Evolutionary conservation across 495 filamentous ascomycete species (phyloP).

Genomic region (Cairneyella variabilis): DNA sequence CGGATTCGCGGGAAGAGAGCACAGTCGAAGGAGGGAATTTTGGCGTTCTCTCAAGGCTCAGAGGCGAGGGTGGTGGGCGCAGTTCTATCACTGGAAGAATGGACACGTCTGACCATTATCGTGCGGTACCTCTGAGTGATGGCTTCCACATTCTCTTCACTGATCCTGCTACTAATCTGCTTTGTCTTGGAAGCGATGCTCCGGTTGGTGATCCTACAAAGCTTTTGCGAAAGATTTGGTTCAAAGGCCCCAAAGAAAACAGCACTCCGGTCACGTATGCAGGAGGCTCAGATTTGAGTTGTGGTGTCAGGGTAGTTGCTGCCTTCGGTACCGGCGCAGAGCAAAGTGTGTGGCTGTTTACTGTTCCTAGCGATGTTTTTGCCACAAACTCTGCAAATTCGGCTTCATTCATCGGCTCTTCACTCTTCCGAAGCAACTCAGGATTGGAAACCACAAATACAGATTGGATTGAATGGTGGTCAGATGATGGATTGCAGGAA

Average conservation of each 20-base stretch:
- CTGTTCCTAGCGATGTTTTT: conserved; percentile 59
- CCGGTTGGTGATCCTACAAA: conserved; percentile 42
- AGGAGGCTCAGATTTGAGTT: conserved; percentile 53
- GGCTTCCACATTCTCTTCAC: conserved; percentile 68
- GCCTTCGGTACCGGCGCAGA: conserved; percentile 41
- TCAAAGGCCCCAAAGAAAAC: conserved; percentile 33
- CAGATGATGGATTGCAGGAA: conserved; percentile 18
- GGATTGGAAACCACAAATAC: background rate
- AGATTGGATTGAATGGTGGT: conserved; percentile 24
- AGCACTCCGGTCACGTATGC: conserved; percentile 48
- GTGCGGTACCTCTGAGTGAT: conserved; percentile 65
- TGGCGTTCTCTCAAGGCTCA: background rate
- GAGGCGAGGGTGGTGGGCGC: background rate
- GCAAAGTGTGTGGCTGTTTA: conserved; percentile 53
- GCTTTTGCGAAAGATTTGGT: conserved; percentile 40
- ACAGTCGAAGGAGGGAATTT: background rate
- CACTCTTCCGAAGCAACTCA: background rate
- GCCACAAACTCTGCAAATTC: conserved; percentile 24
- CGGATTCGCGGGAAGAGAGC: background rate
- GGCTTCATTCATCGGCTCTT: background rate
- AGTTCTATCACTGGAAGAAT: conserved; percentile 8
- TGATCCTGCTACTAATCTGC: conserved; percentile 52
- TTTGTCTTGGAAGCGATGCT: conserved; percentile 66
- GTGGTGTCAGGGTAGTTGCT: conserved; percentile 61
- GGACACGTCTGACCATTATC: conserved; percentile 55